Evolutionary conservation across 139 green algal genomes (phyloP), one percentile per base, ranked within the genome.

Genomic region (Micractinium conductrix): DNA sequence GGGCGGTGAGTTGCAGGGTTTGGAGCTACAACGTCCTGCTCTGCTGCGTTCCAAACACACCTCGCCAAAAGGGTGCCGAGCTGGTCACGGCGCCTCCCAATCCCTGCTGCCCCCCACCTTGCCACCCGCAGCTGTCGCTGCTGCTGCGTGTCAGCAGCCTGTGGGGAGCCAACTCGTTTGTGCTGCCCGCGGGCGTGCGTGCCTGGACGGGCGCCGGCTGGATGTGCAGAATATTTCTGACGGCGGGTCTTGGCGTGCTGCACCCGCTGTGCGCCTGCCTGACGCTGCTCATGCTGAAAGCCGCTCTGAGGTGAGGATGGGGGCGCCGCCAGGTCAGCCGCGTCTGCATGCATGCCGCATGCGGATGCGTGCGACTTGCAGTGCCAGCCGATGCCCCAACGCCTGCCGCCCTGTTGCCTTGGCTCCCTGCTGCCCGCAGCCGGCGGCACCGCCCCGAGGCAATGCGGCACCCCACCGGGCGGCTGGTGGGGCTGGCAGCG

Each of bases 211-310:
- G 69, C 14, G 35, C 72, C 0, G 86, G 86, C 4, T 88, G 86
- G 82, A 68, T 88, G 37, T 90, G 86, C 35, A 53, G 86, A 16
- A 72, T 85, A 10, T 90, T 88, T 50, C 53, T 90, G 4, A 88
- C 86, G 19, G 74, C 40, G 2, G 22, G 38, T 3, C 65, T 90
- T 21, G 86, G 86, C 24, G 10, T 90, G 38, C 48, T 85, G 63
- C 70, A 81, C 17, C 86, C 86, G 30, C 44, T 88, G 1, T 86
- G 62, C 53, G 43, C 62, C 26, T 69, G 55, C 43, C 44, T 70
- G 4, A 55, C 76, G 1, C 67, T 90, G 50, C 84, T 90, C 14
- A 65, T 89, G 81, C 67, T 89, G 33, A 74, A 73, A 0, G 65
- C 72, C 4, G 75, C 45, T 19, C 26, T 80, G 7, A 84, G 55